Evolutionary conservation across 257 asterid species (phyloP), one percentile per base, ranked within the genome.

Genomic region (Pogostemon cablin): DNA sequence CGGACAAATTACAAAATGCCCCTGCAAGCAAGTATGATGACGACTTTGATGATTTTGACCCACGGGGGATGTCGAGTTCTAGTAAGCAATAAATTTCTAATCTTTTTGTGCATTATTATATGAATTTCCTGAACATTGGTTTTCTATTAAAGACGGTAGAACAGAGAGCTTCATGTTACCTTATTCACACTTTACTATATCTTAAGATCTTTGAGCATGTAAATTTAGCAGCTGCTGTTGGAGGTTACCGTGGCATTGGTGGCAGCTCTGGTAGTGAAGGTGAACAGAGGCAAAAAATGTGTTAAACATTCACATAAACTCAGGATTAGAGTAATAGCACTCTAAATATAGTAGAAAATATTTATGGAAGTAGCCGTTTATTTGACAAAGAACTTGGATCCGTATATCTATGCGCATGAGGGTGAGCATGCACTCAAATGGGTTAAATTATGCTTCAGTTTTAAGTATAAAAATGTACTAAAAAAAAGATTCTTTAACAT

Each of bases 1-100:
- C 80, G 47, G 85, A 83, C 41, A 79, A 77, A 58, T 39, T 90
- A 54, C 75, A 84, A 73, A 80, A 67, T 78, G 75, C 77, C 54
- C 71, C 79, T 4, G 57, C 84, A 48, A 66, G 75, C 78, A 84
- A 82, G 71, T 77, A 86, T 75, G 93, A 84, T 43, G 99, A 83
- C 38, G 95, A 90, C 44, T 84, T 81, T 71, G 97, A 92, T 75
- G 96, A 93, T 84, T 95, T 91, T 81, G 97, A 95, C 84, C 99
- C 99, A 34, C 87, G 99, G 56, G 98, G 96, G 38, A 81, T 84
- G 68, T 84, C 92, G 25, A 82, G 63, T 83, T 78, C 90, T 37
- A 89, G 98, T 95, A 90, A 91, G 99, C 84, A 7, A 4, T 46
- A 50, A 20, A 38, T 65, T 72, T 53, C 63, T 38, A 48, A 75